A percentile compares a stretch with the other conserved stretches of the same genome.
phyloP scores from a whole-genome alignment of 305 asterid species.

The Fraxinus xanthoxyloides region DNA sequence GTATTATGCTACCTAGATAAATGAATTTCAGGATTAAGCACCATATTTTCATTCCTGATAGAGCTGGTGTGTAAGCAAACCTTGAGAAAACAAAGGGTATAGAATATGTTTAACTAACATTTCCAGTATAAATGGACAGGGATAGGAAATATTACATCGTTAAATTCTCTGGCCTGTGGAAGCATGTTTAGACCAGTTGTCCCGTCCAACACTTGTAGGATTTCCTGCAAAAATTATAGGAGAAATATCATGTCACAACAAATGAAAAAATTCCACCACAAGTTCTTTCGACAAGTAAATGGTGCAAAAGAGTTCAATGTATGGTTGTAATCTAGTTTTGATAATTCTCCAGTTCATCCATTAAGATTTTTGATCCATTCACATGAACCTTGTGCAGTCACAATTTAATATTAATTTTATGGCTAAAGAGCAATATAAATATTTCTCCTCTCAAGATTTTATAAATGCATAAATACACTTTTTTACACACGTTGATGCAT shows the following conservation, averaged over 20 bases:
- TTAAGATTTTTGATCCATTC: background rate
- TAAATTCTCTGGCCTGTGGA: slow-evolving; percentile 97
- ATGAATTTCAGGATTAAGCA: background rate
- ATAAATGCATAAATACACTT: background rate
- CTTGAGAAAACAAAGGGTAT: background rate
- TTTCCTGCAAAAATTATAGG: slow-evolving; percentile 55
- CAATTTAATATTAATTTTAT: background rate
- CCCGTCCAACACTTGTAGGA: slow-evolving; percentile 87
- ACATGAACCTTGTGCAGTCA: background rate
- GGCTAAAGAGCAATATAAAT: background rate
- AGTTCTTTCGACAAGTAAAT: background rate
- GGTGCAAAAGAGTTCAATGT: background rate
- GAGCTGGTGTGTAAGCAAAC: background rate
- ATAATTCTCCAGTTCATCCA: background rate
- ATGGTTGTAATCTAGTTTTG: background rate
- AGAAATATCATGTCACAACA: background rate
- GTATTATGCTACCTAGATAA: background rate
- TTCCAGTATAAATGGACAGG: background rate
- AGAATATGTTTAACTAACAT: background rate
- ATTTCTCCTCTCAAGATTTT: background rate
- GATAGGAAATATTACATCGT: slow-evolving; percentile 54
- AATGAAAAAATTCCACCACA: background rate
- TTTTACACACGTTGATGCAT: background rate
- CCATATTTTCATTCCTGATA: background rate
- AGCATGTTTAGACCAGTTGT: slow-evolving; percentile 98